Evolutionary conservation across 2,329 filamentous ascomycete genomes (phyloP), one percentile per base, ranked within the genome.

Genomic region (Ceratocystis papillata): DNA sequence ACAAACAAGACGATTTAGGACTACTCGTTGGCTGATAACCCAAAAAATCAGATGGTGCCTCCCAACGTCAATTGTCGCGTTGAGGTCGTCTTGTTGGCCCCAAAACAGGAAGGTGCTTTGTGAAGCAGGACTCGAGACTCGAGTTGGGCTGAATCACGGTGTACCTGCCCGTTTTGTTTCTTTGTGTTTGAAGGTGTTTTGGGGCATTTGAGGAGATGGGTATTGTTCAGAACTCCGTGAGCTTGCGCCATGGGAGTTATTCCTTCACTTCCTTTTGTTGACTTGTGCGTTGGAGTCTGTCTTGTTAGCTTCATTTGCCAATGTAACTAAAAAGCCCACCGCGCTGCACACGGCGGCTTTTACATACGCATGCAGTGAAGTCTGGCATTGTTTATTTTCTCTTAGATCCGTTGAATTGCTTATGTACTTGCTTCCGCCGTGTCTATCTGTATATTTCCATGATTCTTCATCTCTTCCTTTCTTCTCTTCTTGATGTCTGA

Each of bases 201-300:
- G 37, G 37, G 37, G 37, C 37, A 41, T 7, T 41, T 41, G 10
- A 41, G 12, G 3, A 41, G 37, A 41, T 48, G 46, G 46, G 46
- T 10, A 48, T 48, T 48, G 46, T 48, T 48, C 17, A 22, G 46
- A 22, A 15, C 37, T 41, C 6, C 8, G 15, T 48, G 15, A n/a
- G 20, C 48, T 22, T 3, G 17, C 17, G 48, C 48, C 8, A 25
- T 22, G 3, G 6, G 12, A 50, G 12, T 41, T 50, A 7, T 22
- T 30, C 44, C 41, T 62, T 12, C 37, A 12, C 44, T 62, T 62
- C 33, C 41, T 45, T 44, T 45, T 62, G 37, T 46, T 62, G 44
- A 46, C 37, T 46, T 22, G 60, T 46, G 20, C 60, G 25, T 46
- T 46, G 25, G 37, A 15, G 60, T 20, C 30, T 25, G 6, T 22